phyloP scores from a whole-genome alignment of 148 eudicot species.

The Camellia sinensis region DNA sequence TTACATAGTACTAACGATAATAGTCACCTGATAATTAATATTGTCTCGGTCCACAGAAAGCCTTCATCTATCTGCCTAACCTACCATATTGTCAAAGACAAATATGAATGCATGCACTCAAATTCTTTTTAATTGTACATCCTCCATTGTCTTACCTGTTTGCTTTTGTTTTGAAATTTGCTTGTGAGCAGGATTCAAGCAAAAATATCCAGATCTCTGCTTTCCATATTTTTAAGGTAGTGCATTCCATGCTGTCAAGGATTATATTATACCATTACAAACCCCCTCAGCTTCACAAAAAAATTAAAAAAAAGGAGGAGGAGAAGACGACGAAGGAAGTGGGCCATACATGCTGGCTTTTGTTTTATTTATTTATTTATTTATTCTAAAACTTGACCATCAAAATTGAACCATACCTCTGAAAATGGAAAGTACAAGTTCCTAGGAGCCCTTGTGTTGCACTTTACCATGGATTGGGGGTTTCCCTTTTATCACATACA shows the following conservation, averaged over 20 bases:
- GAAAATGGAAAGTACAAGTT: neutral
- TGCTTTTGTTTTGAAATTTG: constrained; percentile 6
- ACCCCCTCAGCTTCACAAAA: neutral
- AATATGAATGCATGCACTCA: neutral
- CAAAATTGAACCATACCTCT: neutral
- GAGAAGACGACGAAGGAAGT: neutral
- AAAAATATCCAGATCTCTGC: constrained; percentile 95
- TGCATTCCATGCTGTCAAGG: neutral
- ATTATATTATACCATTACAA: neutral
- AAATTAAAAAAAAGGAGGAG: neutral
- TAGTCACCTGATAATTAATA: no score
- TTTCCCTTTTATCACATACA: neutral
- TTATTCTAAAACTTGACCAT: constrained; percentile 3
- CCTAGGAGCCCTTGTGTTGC: neutral
- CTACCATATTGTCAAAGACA: no score
- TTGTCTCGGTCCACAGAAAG: no score
- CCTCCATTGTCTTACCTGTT: neutral
- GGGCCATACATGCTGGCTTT: neutral
- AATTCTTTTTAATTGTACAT: neutral
- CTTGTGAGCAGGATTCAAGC: constrained; percentile 79
- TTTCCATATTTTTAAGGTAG: constrained; percentile 95
- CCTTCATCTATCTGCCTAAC: no score
- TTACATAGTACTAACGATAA: no score
- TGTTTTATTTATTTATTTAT: no score
- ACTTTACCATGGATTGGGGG: neutral